Evolutionary conservation across 257 asterid species (phyloP), one percentile per base, ranked within the genome.

Genomic region (Gardenia jasminoides): DNA sequence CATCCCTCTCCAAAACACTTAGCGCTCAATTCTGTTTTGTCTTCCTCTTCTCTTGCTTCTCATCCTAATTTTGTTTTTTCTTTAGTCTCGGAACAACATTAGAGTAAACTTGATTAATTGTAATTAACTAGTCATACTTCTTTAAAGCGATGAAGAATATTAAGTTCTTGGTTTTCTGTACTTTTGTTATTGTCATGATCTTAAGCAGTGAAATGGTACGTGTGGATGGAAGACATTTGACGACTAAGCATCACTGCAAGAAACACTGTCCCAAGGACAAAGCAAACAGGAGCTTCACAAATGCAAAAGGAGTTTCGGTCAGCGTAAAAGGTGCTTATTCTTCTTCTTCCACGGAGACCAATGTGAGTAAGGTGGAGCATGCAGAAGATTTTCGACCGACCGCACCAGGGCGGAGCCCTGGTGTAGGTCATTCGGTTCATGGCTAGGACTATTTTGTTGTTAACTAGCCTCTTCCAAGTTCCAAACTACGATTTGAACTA

Each of bases 361-460:
- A 30, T 48, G 72, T 39, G 61, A 78, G 76, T 22, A 80, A 83
- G 47, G 80, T 68, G 50, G 82, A 77, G 47, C 24, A n/a, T 30
- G 54, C 39, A 1, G 82, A 81, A 15, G 77, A 70, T 70, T 86
- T 83, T 10, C 79, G 85, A 10, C 87, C 87, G 31, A 78, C 85
- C 7, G 70, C 73, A 11, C 85, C 89, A 4, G 87, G 89, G 46
- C 84, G 59, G 41, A 86, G 89, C 74, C 89, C 89, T 7, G 86
- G 88, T 10, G 77, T 83, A 6, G 86, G 88, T 58, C 88, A 85
- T 66, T 83, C 82, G 4, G 31, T 85, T 30, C 81, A 82, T 5
- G 64, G 75, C 33, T 83, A 78, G 62, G 24, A 19, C 10, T 17
- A 11, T 44, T 69, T 31, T 69, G 31, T 69, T 7, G 30, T 20